Percentiles rank a stretch among this genome's conserved stretches.
These are phyloP conservation scores for Plantago ovata DNA, from an alignment of 257 asterid species.

Conservation along the genomic window DNA sequence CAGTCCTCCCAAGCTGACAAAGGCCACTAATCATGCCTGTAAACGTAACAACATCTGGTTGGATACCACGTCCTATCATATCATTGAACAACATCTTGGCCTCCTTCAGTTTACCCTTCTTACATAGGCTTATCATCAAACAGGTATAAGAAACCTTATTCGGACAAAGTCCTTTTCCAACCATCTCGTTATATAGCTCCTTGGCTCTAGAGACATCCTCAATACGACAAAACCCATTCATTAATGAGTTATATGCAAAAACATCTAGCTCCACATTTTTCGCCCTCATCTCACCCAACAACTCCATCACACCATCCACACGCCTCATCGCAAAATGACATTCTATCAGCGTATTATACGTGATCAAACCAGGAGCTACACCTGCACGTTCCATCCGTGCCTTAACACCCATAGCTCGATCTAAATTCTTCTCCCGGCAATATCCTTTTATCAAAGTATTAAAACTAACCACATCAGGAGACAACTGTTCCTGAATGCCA, in stretches of 20 bases:
- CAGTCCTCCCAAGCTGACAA: conserved; percentile 40
- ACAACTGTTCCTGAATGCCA: conserved; percentile 34
- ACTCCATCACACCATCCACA: conserved; percentile 36
- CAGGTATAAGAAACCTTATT: conserved; percentile 48
- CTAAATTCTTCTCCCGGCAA: conserved; percentile 46
- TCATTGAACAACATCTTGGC: conserved; percentile 43
- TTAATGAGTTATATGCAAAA: conserved; percentile 36
- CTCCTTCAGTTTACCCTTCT: conserved; percentile 51
- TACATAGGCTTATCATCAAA: conserved; percentile 52
- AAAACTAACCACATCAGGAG: conserved; percentile 48
- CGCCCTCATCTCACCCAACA: conserved; percentile 52
- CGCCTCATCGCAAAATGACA: conserved; percentile 42
- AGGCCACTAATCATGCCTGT: conserved; percentile 55
- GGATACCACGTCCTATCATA: conserved; percentile 49
- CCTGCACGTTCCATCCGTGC: conserved; percentile 50
- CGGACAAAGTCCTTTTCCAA: conserved; percentile 49
- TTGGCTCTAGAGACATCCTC: conserved; percentile 50
- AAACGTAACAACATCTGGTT: conserved; percentile 53
- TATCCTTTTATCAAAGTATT: conserved; percentile 63
- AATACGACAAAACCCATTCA: conserved; percentile 43
- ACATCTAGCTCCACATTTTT: conserved; percentile 47
- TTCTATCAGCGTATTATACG: conserved; percentile 44
- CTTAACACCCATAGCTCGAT: conserved; percentile 46
- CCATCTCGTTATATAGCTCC: conserved; percentile 49
- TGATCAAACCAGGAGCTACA: conserved; percentile 36